Base-by-base conservation (phyloP, 2,329 filamentous ascomycete genomes). In the Paecilomyces dactylethromorphus region DNA sequence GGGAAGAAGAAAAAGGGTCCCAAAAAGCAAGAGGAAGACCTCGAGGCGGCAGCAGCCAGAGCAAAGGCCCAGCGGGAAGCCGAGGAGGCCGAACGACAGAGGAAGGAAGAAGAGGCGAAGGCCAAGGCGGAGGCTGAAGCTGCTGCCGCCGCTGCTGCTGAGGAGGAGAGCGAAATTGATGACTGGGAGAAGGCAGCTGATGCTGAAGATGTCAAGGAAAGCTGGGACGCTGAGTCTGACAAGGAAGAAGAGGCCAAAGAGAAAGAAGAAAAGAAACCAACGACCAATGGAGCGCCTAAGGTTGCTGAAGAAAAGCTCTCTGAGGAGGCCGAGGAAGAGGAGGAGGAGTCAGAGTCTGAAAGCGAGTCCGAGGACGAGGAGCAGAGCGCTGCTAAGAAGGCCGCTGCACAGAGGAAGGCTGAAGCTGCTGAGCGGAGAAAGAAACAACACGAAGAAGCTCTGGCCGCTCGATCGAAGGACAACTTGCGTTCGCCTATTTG, bases 401-500 rank as follows among this genome's bases (percentile, higher is more conserved):
- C 89, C 15, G 86, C 89, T 68, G 87, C 86, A 24, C 86, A 89
- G 70, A 85, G 88, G 68, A 97, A 97, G 80, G 89, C 87, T 66
- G 92, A 96, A 70, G 92, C 92, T 52, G 90, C 91, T 15, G 91
- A 94, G 68, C 86, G 93, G 70, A 86, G 93, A 69, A 90, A 92
- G 78, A 91, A 91, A 77, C 89, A 92, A 59, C 91, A 96, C 73
- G 91, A 97, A 76, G 93, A 92, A 62, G 94, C 94, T 18, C 77
- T 97, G 71, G 92, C 91, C 52, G 92, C 93, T 54, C 86, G 92
- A 62, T 97, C 93, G 22, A 92, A 90, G 77, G 92, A 99, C 74
- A 88, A 99, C 76, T 85, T 99, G 58, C 91, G 94, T 59, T 97
- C 94, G 49, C 94, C 94, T 56, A 99, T 99, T 78, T 97, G 94